A percentile compares a stretch with the other conserved stretches of the same genome.
Conservation (phyloP, 1,284 basidiomycete species). For the Malassezia cuniculi region DNA sequence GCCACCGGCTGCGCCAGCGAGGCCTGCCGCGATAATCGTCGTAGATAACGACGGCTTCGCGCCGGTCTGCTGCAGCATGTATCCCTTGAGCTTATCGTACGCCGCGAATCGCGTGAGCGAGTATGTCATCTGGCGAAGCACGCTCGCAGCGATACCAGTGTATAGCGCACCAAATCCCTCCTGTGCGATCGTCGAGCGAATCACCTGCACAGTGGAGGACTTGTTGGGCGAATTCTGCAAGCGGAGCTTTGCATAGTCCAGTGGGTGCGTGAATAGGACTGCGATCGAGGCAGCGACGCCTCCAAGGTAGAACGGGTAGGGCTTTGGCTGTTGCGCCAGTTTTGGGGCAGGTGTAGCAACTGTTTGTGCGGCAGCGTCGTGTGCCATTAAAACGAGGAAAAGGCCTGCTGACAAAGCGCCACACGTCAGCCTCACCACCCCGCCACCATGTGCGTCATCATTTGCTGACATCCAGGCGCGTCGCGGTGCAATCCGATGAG, state of each 20-base stretch:
- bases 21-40: slow-evolving; percentile 27
- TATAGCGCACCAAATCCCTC: slow-evolving; percentile 34
- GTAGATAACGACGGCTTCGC: slow-evolving; percentile 20
- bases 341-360: no score
- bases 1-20: slow-evolving; percentile 36
- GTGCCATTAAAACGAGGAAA: no score
- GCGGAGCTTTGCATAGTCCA: slow-evolving; percentile 44
- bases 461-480: no score
- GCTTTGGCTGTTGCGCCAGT: no score
- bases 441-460: no score
- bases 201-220: slow-evolving; percentile 21
- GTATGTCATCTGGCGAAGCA: slow-evolving; percentile 43
- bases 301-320: slow-evolving; percentile 41
- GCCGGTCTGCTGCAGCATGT: slow-evolving; percentile 10
- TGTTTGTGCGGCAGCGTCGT: no score
- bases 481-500: slow-evolving; percentile 65
- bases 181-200: slow-evolving; percentile 21
- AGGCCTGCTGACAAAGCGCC: no score
- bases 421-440: no score
- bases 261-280: slow-evolving; percentile 43
- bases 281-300: slow-evolving; percentile 39
- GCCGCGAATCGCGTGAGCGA: slow-evolving; percentile 37
- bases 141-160: slow-evolving; percentile 34
- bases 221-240: slow-evolving; percentile 42
- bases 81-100: slow-evolving; percentile 37